A percentile compares a stretch with the other conserved stretches of the same genome.
These are phyloP conservation scores for Pythium biforme DNA, from an alignment of 352 stramenopile genomes.

Conservation along the genomic window DNA sequence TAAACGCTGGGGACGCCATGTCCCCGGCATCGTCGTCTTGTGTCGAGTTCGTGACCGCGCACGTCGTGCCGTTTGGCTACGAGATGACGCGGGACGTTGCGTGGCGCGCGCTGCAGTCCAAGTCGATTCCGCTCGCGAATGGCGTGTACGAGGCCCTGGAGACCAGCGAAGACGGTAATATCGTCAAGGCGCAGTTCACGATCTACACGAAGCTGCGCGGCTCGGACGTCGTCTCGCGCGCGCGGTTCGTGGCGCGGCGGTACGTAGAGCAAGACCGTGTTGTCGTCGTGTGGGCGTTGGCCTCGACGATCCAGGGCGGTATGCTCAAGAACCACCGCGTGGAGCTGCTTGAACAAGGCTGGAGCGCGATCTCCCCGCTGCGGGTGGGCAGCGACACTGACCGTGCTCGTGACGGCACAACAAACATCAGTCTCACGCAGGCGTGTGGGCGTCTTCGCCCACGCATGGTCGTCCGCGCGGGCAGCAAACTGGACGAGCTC, in stretches of 20 bases:
- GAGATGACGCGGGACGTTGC: slow-evolving; percentile 7
- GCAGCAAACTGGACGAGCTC: slow-evolving; percentile 14
- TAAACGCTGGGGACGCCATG: not conserved
- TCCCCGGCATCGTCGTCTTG: not conserved
- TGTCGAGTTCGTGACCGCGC: slow-evolving; percentile 10
- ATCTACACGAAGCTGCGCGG: slow-evolving; percentile 10
- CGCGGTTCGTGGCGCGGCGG: slow-evolving; percentile 5
- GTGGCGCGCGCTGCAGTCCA: slow-evolving; percentile 7
- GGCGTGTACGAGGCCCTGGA: slow-evolving; percentile 10
- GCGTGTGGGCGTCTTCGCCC: slow-evolving; percentile 6
- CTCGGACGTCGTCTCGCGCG: slow-evolving; percentile 1
- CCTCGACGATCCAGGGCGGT: slow-evolving; percentile 3
- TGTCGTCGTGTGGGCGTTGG: slow-evolving; percentile 11
- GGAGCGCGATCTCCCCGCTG: slow-evolving; percentile 9
- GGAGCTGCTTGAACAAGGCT: slow-evolving; percentile 10
- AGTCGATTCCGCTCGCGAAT: slow-evolving; percentile 2
- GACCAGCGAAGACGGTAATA: not conserved
- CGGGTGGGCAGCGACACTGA: not conserved
- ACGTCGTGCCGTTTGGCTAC: slow-evolving; percentile 14
- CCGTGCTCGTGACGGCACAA: too few species aligned
- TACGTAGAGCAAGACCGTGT: not conserved
- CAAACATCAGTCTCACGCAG: slow-evolving; percentile 9
- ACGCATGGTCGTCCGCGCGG: not conserved
- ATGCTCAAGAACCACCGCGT: slow-evolving; percentile 11
- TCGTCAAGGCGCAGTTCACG: slow-evolving; percentile 11